Evolutionary conservation across 1,139 yeast species (phyloP).

Genomic region (Suhomyces yuchorum): DNA sequence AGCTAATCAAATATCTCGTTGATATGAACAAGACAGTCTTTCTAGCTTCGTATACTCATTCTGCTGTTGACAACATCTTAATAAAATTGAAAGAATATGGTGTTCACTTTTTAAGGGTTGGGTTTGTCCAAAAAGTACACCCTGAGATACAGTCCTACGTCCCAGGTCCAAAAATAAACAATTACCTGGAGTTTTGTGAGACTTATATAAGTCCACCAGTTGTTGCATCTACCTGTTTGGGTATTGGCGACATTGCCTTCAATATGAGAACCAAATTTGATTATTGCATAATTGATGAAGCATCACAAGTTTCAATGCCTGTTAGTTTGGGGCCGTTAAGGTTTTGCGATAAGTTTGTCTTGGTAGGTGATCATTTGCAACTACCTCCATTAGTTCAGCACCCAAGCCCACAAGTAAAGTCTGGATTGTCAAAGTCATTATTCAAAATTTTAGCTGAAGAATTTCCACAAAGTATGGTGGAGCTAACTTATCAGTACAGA

Average conservation of each 20-base stretch:
- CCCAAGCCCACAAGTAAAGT: slow-evolving; percentile 52
- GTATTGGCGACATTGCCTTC: slow-evolving; percentile 67
- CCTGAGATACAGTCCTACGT: slow-evolving; percentile 58
- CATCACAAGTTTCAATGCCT: slow-evolving; percentile 93
- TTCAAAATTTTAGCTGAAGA: slow-evolving; percentile 71
- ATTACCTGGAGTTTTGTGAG: slow-evolving; percentile 45
- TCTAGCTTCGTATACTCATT: slow-evolving; percentile 86
- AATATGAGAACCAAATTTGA: slow-evolving; percentile 66
- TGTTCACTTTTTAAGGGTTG: slow-evolving; percentile 60
- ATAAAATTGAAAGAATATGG: slow-evolving; percentile 57
- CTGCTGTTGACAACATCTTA: slow-evolving; percentile 92
- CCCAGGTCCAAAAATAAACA: slow-evolving; percentile 46
- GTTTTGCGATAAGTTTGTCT: slow-evolving; percentile 72
- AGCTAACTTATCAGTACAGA: slow-evolving; percentile 81
- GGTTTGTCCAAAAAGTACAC: slow-evolving; percentile 60
- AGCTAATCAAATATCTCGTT: slow-evolving; percentile 64
- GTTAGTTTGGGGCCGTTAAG: slow-evolving; percentile 85
- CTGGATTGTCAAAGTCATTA: slow-evolving; percentile 76
- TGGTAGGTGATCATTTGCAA: slow-evolving; percentile 95
- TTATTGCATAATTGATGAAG: slow-evolving; percentile 94
- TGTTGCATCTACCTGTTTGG: slow-evolving; percentile 88
- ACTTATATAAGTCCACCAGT: slow-evolving; percentile 62
- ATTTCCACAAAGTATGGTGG: slow-evolving; percentile 72
- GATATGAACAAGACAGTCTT: slow-evolving; percentile 65
- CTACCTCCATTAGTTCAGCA: slow-evolving; percentile 81